A percentile compares a stretch with the other conserved stretches of the same genome.
Conservation (phyloP, 2,329 filamentous ascomycete species). For the Spiromastix sp. region DNA sequence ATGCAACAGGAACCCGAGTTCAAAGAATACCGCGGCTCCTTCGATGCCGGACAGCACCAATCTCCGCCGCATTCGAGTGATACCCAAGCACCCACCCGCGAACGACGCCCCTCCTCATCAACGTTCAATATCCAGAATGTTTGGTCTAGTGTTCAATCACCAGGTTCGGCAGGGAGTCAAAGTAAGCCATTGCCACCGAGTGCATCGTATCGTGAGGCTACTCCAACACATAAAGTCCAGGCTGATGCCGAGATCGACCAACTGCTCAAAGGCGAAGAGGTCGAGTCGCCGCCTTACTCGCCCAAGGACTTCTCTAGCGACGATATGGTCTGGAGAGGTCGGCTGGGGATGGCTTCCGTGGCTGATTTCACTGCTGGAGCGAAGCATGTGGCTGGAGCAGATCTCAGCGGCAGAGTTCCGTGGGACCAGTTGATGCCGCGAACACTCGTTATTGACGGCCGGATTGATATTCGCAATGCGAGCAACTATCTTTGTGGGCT, state of each 20-base stretch:
- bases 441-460: slow-evolving; percentile 49
- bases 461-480: slow-evolving; percentile 72
- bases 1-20: slow-evolving; percentile 14
- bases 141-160: slow-evolving; percentile 72
- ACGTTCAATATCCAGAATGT: slow-evolving; percentile 80
- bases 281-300: slow-evolving; percentile 73
- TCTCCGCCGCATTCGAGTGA: slow-evolving; percentile 21
- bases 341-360: slow-evolving; percentile 64
- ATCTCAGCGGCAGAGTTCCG: slow-evolving; percentile 54
- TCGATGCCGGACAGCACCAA: slow-evolving; percentile 8
- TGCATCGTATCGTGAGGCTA: slow-evolving; percentile 27
- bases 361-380: slow-evolving; percentile 68
- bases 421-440: slow-evolving; percentile 70
- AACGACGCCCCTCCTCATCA: slow-evolving; percentile 44
- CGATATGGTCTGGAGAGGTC: slow-evolving; percentile 69
- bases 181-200: slow-evolving; percentile 35
- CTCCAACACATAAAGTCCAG: slow-evolving; percentile 38
- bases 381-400: slow-evolving; percentile 73
- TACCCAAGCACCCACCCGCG: slow-evolving; percentile 33
- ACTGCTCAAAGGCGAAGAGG: slow-evolving; percentile 71
- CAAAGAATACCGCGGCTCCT: slow-evolving; percentile 11
- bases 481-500: slow-evolving; percentile 86
- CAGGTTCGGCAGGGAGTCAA: slow-evolving; percentile 40
- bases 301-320: slow-evolving; percentile 63
- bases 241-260: slow-evolving; percentile 85